Percentiles rank a stretch among this genome's conserved stretches.
Conservation (phyloP, 305 asterid genomes). For the Andrographis paniculata region DNA sequence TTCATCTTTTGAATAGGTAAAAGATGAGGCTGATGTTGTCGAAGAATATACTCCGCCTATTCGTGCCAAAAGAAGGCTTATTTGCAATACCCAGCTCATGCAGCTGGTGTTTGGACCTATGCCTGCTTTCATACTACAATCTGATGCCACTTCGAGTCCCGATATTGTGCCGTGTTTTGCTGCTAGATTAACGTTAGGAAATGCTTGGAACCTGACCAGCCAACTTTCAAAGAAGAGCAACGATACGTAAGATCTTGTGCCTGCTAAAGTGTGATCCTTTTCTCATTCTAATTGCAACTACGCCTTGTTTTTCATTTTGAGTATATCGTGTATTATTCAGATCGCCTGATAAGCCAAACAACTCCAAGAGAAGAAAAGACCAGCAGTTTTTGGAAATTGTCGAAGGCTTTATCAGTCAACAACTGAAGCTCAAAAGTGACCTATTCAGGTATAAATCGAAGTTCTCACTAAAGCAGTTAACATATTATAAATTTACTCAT, state of each 20-base stretch:
- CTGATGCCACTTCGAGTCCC: slow-evolving; percentile 29
- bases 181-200: slow-evolving; percentile 47
- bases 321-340: neutral
- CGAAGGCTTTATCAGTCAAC: neutral
- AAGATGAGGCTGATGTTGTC: neutral
- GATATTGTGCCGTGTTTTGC: slow-evolving; percentile 29
- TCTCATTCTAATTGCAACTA: neutral
- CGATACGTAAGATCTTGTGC: slow-evolving; percentile 24
- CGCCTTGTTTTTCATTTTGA: neutral
- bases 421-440: neutral
- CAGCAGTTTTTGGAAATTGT: neutral
- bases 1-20: neutral
- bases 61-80: slow-evolving; percentile 52
- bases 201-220: slow-evolving; percentile 36
- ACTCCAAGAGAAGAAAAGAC: neutral
- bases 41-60: slow-evolving; percentile 23
- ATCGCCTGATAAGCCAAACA: neutral
- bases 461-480: too few relatives aligned
- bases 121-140: slow-evolving; percentile 33
- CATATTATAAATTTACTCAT: too few relatives aligned
- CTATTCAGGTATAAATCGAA: neutral
- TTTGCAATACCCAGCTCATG: slow-evolving; percentile 37
- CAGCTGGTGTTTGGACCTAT: slow-evolving; percentile 46
- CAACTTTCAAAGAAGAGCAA: slow-evolving; percentile 12
- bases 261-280: neutral